Base-by-base conservation (phyloP, 805 yeast species). In the Barnettozyma wickerhamii region DNA sequence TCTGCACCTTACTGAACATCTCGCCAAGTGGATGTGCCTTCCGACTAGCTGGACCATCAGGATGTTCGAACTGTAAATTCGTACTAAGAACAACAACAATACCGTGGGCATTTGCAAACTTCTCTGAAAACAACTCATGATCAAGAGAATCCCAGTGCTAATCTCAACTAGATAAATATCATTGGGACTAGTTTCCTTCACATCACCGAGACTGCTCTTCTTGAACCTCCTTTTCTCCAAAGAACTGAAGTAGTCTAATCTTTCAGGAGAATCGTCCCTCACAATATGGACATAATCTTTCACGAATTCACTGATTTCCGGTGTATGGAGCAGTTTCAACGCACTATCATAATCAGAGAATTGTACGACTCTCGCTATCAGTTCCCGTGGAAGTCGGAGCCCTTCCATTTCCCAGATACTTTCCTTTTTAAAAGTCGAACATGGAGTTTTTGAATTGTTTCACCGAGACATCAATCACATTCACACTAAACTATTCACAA, bases 101-200 rank as follows among this genome's bases (percentile, higher is more conserved):
- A 26, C 38, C 38, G 17, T 35, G 26, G 14, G 19, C 17, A n/a
- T 35, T 27, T 13, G 24, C 24, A 18, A 35, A 27, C 17, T 14
- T 24, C 13, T 21, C 7, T 5, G 17, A n/a, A 12, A 35, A 35
- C 7, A 12, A 12, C 13, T 27, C 31, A 12, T 35, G 30, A 24
- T 35, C 29, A 4, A 35, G 23, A 9, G 15, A 12, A 10, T 14
- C 20, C 38, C 30, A 27, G 31, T 35, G 28, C 15, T 26, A 13
- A 35, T n/a, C n/a, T 36, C 39, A 14, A 36, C 21, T 10, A 36
- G 33, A 28, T 36, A 29, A 18, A 36, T n/a, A 7, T 15, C 12
- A 5, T 10, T 14, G 17, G 19, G 14, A 12, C 27, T 36, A 14
- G 21, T 30, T n/a, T 17, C 24, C 14, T 14, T 19, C n/a, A 35